These are phyloP conservation scores for Fraxinus sp. DNA, from an alignment of 305 asterid species.

Conservation along the genomic window DNA sequence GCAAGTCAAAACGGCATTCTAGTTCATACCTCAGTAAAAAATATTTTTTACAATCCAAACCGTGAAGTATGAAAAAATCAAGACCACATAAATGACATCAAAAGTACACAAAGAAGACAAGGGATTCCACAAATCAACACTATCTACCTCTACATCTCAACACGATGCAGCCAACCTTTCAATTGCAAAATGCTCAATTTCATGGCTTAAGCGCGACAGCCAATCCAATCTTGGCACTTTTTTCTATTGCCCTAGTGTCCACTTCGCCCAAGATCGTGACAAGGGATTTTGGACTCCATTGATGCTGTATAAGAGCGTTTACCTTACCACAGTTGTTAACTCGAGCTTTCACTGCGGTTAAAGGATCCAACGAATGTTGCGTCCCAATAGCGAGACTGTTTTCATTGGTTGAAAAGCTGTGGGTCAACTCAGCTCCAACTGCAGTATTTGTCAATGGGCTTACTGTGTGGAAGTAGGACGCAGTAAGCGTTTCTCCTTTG, in stretches of 20 bases:
- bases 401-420: conserved; percentile 75
- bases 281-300: conserved; percentile 85
- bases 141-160: conserved; percentile 26
- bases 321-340: conserved; percentile 81
- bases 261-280: conserved; percentile 93
- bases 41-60: not conserved
- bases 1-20: not conserved
- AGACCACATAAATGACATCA: not conserved
- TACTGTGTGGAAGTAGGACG: conserved; percentile 79
- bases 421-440: conserved; percentile 92
- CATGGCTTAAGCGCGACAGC: conserved; percentile 93
- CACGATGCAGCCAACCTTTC: conserved; percentile 6
- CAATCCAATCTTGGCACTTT: conserved; percentile 82
- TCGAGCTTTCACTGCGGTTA: conserved; percentile 78
- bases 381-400: conserved; percentile 80
- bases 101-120: not conserved
- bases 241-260: conserved; percentile 87
- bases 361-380: conserved; percentile 75
- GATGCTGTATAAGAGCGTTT: conserved; percentile 87
- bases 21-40: not conserved
- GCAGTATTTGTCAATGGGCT: conserved; percentile 74
- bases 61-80: not conserved
- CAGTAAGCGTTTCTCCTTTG: conserved; percentile 68
- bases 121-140: conserved; percentile 23
- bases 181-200: conserved; percentile 14